Conservation (phyloP, 805 yeast species). For the Schizosaccharomyces lindneri region DNA sequence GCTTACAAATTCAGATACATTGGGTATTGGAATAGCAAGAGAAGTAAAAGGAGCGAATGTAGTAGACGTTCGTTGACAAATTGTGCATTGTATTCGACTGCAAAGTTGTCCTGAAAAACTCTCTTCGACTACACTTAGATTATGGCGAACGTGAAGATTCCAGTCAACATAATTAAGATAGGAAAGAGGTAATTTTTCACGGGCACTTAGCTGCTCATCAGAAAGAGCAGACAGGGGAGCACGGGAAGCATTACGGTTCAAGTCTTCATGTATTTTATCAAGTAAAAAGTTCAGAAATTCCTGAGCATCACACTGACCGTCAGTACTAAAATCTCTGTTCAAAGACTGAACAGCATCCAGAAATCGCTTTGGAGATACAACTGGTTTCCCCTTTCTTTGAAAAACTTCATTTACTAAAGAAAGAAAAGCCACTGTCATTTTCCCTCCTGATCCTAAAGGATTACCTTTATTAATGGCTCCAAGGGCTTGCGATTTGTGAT, state of each 20-base stretch:
- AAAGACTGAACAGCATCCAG: not conserved
- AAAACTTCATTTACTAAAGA: slow-evolving; percentile 26
- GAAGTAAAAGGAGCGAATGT: slow-evolving; percentile 67
- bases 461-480: slow-evolving; percentile 27
- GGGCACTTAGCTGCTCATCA: slow-evolving; percentile 40
- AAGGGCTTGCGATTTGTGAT: slow-evolving; percentile 31
- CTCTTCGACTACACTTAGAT: slow-evolving; percentile 58
- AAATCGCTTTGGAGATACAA: not conserved
- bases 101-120: slow-evolving; percentile 73
- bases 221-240: slow-evolving; percentile 33
- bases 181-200: slow-evolving; percentile 53
- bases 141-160: slow-evolving; percentile 62
- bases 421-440: slow-evolving; percentile 55
- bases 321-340: slow-evolving; percentile 27
- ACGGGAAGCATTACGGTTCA: slow-evolving; percentile 38
- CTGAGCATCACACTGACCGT: slow-evolving; percentile 65
- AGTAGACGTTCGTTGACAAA: slow-evolving; percentile 55
- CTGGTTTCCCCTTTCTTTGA: not conserved
- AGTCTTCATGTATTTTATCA: slow-evolving; percentile 62
- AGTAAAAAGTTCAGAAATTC: slow-evolving; percentile 54
- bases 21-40: slow-evolving; percentile 44
- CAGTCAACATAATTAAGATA: slow-evolving; percentile 74
- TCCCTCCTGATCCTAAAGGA: slow-evolving; percentile 70
- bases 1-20: slow-evolving; percentile 22
- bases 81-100: slow-evolving; percentile 49